Evolutionary conservation across 441 rosid species (phyloP), one percentile per base, ranked within the genome.

Genomic region (Erodium moschatum): DNA sequence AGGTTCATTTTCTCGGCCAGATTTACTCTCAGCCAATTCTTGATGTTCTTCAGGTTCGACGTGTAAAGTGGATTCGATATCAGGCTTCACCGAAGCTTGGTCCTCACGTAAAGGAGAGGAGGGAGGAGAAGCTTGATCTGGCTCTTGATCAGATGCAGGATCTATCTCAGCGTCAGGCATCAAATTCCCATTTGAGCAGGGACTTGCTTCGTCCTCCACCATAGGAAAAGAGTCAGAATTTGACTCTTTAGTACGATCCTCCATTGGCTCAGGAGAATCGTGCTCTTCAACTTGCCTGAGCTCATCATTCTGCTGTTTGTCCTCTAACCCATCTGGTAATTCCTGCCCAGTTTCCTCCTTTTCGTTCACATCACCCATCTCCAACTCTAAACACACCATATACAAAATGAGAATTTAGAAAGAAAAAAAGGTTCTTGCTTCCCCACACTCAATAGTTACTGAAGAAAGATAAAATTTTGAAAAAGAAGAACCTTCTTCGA

Each of bases 361-460:
- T 69, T 73, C 81, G 72, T 73, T 81, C 33, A 70, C 20, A 74
- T 70, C 76, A 66, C 68, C 74, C 75, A 76, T 76, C 42, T 76
- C 71, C 73, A 73, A 66, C 48, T 73, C 78, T 78, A 81, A 74
- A 10, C 15, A 60, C 64, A 24, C 64, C 64, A 60, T 21, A 21
- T 60, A 7, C 64, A 15, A 11, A 38, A 10, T 52, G 20, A 52
- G 56, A 52, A 52, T 6, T 15, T 52, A 6, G 58, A 46, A 1
- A 38, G 60, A 44, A 44, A 44, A 44, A 52, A 52, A 6, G 60
- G 60, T n/a, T 5, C 60, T 52, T 16, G 11, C 50, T 44, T 44
- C 50, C 12, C 50, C 50, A 44, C 50, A 11, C 50, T 44, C 50
- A 48, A 16, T 15, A 52, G 60, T 48, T 48, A 13, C 63, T 40